Percentiles rank a stretch among this genome's conserved stretches.
Conservation (phyloP, 257 asterid genomes). For the Penstemon davidsonii region DNA sequence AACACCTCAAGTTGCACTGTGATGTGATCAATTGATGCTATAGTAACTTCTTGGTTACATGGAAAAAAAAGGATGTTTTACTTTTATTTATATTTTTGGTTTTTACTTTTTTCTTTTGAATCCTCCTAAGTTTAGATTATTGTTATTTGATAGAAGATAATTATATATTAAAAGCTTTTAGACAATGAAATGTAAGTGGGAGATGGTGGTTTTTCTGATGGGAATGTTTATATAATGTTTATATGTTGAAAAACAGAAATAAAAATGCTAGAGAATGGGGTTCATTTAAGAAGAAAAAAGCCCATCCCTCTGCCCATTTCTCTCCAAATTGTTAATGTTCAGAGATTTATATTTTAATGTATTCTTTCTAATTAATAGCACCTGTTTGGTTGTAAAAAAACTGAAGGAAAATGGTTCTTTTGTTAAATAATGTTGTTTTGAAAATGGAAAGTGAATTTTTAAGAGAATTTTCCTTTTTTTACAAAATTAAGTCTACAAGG, state of each 20-base stretch:
- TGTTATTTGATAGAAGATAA: slow-evolving; percentile 41
- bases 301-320: slow-evolving; percentile 25
- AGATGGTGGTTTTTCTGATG: slow-evolving; percentile 33
- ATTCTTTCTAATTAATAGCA: too few relatives aligned
- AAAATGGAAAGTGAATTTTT: too few relatives aligned
- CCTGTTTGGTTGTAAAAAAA: too few relatives aligned
- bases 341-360: too few relatives aligned
- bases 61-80: slow-evolving; percentile 27
- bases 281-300: slow-evolving; percentile 13
- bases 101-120: slow-evolving; percentile 17
- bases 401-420: too few relatives aligned
- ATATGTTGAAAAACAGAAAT: slow-evolving; percentile 45
- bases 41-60: slow-evolving; percentile 37
- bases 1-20: slow-evolving; percentile 64
- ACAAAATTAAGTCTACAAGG: too few relatives aligned
- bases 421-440: too few relatives aligned
- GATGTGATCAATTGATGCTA: slow-evolving; percentile 54
- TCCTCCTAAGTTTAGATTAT: slow-evolving; percentile 44
- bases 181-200: slow-evolving; percentile 34
- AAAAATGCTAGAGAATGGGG: slow-evolving; percentile 39
- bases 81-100: slow-evolving; percentile 27
- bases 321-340: neutral
- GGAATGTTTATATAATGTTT: slow-evolving; percentile 51
- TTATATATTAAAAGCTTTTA: slow-evolving; percentile 44
- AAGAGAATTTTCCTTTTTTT: too few relatives aligned